Base-by-base conservation (phyloP, 2,329 filamentous ascomycete genomes). In the Apiospora phragmitis region DNA sequence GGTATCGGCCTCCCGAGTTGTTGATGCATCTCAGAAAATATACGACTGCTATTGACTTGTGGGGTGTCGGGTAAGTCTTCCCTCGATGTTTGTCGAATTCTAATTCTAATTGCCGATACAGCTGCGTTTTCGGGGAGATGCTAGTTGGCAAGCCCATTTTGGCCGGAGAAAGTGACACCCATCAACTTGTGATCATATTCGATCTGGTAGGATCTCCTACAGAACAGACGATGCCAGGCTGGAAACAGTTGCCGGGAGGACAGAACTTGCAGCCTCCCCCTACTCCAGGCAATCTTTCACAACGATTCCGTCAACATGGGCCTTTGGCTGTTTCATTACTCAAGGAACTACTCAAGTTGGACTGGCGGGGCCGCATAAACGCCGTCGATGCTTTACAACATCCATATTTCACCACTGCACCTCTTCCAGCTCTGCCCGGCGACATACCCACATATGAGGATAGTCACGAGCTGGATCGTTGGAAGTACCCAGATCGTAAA, bases 121-220 rank as follows among this genome's bases (percentile, higher is more conserved):
- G 93, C n/a, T 99, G 96, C 79, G 94, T 99, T 2, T 98, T 99
- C 82, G 96, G 94, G 68, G 96, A 99, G 80, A 99, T 99, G 95
- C 92, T 98, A 74, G 90, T 94, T 76, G 92, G 94, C 47, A 97
- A 95, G 80, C 96, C 96, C 0, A 98, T 99, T 69, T 87, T 99
- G 59, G 90, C 94, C 9, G 96, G 96, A 16, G 94, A 94, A 74
- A 97, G 93, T 76, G 96, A 99, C 78, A 83, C 90, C 8, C 92
- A 98, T 77, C 96, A 99, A 81, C 90, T 97, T 16, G 93, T 97
- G 16, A 90, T 97, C 65, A 98, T 99, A 71, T 99, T 97, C 83
- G 93, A 95, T 74, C 87, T 99, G 49, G 93, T 97, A 74, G 96
- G 96, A 18, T 92, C 94, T 0, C 96, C 96, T 0, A 97, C 88